Evolutionary conservation across 805 yeast genomes (phyloP).

Genomic region (Candida khao-thaluensis): DNA sequence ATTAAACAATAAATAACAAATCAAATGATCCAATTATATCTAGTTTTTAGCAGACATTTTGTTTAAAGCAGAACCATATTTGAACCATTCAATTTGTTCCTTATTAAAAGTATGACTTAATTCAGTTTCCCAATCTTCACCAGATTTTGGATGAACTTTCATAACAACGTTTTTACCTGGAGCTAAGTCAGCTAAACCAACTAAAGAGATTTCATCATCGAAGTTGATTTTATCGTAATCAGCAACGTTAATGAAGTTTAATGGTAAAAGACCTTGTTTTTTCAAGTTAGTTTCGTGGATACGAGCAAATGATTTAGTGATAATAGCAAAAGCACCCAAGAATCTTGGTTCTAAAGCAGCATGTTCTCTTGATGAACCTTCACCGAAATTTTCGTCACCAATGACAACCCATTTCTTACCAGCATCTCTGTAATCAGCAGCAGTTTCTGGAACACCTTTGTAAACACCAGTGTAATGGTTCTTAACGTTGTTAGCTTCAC

Average conservation of each 20-base stretch:
- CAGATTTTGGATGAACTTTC: constrained; percentile 72
- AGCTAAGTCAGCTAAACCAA: constrained; percentile 80
- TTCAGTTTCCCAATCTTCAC: constrained; percentile 83
- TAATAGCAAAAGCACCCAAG: constrained; percentile 97
- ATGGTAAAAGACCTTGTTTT: constrained; percentile 98
- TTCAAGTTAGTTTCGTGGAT: constrained; percentile 99
- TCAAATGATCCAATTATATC: constrained; percentile 1
- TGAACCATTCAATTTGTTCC: constrained; percentile 99
- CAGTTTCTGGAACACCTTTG: constrained; percentile 96
- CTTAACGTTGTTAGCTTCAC: constrained; percentile 87
- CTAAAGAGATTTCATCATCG: constrained; percentile 82
- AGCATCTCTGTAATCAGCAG: constrained; percentile 88
- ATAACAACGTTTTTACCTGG: constrained; percentile 89
- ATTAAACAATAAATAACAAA: constrained; percentile 12
- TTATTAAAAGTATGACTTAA: constrained; percentile 94
- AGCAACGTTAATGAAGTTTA: constrained; percentile 83
- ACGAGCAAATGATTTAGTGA: constrained; percentile 97
- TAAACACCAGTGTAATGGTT: constrained; percentile 89
- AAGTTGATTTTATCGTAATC: constrained; percentile 94
- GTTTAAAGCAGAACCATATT: constrained; percentile 98
- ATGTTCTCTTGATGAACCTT: constrained; percentile 99
- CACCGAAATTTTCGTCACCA: constrained; percentile 99
- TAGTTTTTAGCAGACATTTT: constrained; percentile 59
- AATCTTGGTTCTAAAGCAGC: constrained; percentile 99
- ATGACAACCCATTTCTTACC: constrained; percentile 95